Evolutionary conservation across 768 basidiomycete genomes (phyloP).

Genomic region (Trametopsis cervina): DNA sequence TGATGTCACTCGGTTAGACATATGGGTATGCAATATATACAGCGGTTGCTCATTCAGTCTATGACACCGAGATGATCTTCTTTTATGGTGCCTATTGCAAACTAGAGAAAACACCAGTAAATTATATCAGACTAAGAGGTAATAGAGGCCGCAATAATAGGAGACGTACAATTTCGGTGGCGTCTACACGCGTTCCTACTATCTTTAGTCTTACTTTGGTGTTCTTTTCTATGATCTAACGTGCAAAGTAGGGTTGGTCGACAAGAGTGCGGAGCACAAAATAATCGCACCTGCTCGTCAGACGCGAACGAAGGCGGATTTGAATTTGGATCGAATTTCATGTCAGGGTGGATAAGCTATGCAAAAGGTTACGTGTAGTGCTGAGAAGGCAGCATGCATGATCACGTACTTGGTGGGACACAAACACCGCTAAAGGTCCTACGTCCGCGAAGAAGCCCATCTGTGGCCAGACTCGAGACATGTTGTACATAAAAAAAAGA

Average conservation of each 20-base stretch:
- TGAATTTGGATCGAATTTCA: constrained; percentile 92
- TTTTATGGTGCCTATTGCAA: constrained; percentile 97
- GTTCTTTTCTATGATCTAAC: constrained; percentile 88
- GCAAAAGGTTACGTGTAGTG: not conserved
- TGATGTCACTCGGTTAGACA: too few species aligned
- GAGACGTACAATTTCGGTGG: constrained; percentile 85
- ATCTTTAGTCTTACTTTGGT: constrained; percentile 91
- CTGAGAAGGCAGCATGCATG: not conserved
- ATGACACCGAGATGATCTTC: constrained; percentile 96
- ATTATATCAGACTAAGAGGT: not conserved
- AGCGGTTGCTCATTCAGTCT: too few species aligned
- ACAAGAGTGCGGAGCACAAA: not conserved
- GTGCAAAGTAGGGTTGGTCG: constrained; percentile 2
- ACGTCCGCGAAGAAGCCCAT: constrained; percentile 99
- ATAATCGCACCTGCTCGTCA: constrained; percentile 62
- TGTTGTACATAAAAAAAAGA: not conserved
- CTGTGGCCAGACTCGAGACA: constrained; percentile 32
- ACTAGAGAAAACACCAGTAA: constrained; percentile 39
- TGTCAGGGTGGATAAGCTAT: constrained; percentile 89
- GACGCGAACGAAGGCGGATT: constrained; percentile 96
- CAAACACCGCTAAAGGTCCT: constrained; percentile 90
- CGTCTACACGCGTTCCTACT: constrained; percentile 96
- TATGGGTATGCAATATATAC: too few species aligned
- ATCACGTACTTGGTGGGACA: constrained; percentile 81
- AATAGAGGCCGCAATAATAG: not conserved